These are phyloP conservation scores for Trichosporon asahii DNA, from an alignment of 1,284 basidiomycete species.

Conservation along the genomic window DNA sequence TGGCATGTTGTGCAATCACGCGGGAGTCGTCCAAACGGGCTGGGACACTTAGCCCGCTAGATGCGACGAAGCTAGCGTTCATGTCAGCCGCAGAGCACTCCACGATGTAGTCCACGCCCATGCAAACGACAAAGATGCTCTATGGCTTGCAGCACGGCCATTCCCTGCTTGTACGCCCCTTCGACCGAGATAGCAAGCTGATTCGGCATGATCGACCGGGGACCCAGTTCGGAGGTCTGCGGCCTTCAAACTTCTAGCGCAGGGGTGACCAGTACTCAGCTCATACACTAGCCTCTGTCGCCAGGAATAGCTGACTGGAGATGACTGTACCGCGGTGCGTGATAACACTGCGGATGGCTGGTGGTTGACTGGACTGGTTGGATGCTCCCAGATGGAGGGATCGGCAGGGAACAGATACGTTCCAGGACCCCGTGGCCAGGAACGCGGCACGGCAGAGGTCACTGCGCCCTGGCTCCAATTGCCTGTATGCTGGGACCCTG, in stretches of 20 bases:
- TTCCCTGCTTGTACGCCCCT: neutral
- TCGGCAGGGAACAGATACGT: neutral
- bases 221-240: neutral
- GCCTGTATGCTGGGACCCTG: neutral
- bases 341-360: no score
- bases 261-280: no score
- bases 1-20: neutral
- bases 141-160: neutral
- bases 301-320: neutral
- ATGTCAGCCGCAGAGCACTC: neutral
- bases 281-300: neutral
- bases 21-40: neutral
- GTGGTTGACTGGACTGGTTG: neutral
- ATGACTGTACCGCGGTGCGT: neutral
- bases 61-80: neutral
- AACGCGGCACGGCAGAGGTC: neutral
- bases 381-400: neutral
- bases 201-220: neutral
- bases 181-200: neutral
- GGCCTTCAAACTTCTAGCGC: neutral
- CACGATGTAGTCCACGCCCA: neutral
- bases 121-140: no score
- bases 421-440: neutral
- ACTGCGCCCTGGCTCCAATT: neutral
- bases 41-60: neutral